Conservation (phyloP, 2,329 filamentous ascomycete genomes). For the Whalleya microplaca region DNA sequence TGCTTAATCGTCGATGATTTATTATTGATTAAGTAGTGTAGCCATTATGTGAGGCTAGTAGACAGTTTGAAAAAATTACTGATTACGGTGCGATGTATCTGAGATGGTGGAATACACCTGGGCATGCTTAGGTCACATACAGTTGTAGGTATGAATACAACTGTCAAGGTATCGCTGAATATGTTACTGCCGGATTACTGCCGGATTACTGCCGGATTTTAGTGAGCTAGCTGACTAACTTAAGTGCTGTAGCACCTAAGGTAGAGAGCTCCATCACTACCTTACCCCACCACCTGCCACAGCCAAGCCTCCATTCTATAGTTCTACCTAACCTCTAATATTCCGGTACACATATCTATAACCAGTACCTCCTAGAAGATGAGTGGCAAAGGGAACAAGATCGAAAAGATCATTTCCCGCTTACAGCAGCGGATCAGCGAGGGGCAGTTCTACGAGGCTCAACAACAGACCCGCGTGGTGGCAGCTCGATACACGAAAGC, state of each 20-base stretch:
- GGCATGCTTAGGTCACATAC: no score
- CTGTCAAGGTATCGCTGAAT: no score
- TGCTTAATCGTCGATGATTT: slow-evolving; percentile 20
- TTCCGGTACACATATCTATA: neutral
- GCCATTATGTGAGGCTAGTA: no score
- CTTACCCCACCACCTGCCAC: neutral
- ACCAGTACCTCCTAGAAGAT: slow-evolving; percentile 25
- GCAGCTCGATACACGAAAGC: slow-evolving; percentile 92
- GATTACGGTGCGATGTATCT: no score
- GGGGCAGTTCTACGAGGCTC: slow-evolving; percentile 95
- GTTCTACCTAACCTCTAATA: neutral
- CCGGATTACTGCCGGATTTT: no score
- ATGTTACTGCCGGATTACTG: no score
- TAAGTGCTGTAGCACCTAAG: no score
- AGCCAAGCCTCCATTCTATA: neutral
- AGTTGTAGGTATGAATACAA: no score
- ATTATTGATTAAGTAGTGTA: no score
- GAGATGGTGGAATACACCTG: no score
- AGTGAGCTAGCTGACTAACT: neutral
- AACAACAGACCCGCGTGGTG: slow-evolving; percentile 96
- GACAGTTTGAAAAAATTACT: no score
- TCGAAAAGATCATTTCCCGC: slow-evolving; percentile 61
- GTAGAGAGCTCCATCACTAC: no score
- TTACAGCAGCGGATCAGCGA: slow-evolving; percentile 88
- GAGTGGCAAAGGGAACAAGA: slow-evolving; percentile 48